Percentiles rank a stretch among this genome's conserved stretches.
Evolutionary conservation across 257 asterid genomes (phyloP).

Genomic region (Ocimum tenuiflorum): DNA sequence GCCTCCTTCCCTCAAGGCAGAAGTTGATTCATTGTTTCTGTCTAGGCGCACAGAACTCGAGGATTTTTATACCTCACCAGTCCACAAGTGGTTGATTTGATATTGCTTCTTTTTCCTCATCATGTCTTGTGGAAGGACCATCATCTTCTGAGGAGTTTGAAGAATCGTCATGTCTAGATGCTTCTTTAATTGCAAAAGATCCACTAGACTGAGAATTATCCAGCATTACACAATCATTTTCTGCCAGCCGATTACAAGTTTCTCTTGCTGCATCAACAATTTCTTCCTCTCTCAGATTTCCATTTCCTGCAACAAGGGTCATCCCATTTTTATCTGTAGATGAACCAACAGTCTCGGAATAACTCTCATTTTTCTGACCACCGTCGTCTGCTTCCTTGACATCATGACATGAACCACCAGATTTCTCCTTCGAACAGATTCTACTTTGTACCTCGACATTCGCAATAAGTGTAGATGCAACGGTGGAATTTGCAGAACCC

Average conservation of each 20-base stretch:
- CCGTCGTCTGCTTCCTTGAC: conserved; percentile 19
- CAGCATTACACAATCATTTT: conserved; percentile 23
- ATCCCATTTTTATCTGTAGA: conserved; percentile 18
- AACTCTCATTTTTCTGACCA: conserved; percentile 20
- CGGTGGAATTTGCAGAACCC: conserved; percentile 23
- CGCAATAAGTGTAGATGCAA: conserved; percentile 23
- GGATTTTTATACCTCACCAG: no score
- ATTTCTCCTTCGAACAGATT: conserved; percentile 6
- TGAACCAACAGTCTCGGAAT: conserved; percentile 27
- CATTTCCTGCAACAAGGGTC: conserved; percentile 22
- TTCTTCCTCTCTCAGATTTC: conserved; percentile 25
- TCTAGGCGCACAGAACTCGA: conserved; percentile 18
- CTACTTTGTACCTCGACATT: conserved; percentile 19
- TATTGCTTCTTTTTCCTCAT: no score
- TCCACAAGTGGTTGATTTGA: no score
- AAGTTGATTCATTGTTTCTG: conserved; percentile 17
- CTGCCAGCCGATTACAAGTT: conserved; percentile 13
- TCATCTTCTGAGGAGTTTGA: conserved; percentile 20
- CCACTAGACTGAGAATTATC: conserved; percentile 16
- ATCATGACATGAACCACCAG: conserved; percentile 23
- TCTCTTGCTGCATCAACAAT: conserved; percentile 15
- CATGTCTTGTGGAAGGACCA: conserved; percentile 12
- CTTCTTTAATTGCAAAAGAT: conserved; percentile 24
- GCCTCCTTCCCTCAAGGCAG: conserved; percentile 19
- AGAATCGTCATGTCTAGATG: conserved; percentile 21